A percentile compares a stretch with the other conserved stretches of the same genome.
phyloP scores from a whole-genome alignment of 805 yeast species.

The Tetrapisispora pingtungensis region DNA sequence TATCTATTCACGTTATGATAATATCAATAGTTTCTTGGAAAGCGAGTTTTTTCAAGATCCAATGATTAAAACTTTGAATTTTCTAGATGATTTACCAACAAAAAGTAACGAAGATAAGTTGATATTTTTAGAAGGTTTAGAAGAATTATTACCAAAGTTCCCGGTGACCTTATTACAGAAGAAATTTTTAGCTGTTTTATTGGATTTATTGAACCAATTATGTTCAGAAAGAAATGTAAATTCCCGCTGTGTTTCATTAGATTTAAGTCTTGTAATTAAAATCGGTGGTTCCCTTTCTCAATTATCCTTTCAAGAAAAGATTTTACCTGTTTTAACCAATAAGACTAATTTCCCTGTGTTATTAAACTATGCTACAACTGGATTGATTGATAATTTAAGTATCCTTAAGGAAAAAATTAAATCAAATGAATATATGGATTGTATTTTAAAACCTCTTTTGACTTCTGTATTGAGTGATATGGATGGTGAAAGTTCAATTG shows the following conservation, averaged over 20 bases:
- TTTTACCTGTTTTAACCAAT: slow-evolving; percentile 36
- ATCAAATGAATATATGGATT: slow-evolving; percentile 38
- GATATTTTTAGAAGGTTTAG: slow-evolving; percentile 57
- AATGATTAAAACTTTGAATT: slow-evolving; percentile 66
- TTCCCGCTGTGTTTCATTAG: slow-evolving; percentile 32
- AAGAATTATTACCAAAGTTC: slow-evolving; percentile 43
- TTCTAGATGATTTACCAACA: slow-evolving; percentile 75
- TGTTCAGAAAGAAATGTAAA: slow-evolving; percentile 29
- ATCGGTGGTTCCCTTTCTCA: slow-evolving; percentile 63
- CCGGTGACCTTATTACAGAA: slow-evolving; percentile 49
- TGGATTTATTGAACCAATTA: slow-evolving; percentile 37
- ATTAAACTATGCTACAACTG: slow-evolving; percentile 22
- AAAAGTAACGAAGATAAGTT: slow-evolving; percentile 57
- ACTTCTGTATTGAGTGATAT: slow-evolving; percentile 18
- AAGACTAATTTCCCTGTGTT: slow-evolving; percentile 15
- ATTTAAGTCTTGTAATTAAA: slow-evolving; percentile 44
- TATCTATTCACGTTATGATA: slow-evolving; percentile 47
- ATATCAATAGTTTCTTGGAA: slow-evolving; percentile 45
- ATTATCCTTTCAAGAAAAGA: slow-evolving; percentile 63
- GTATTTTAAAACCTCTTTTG: slow-evolving; percentile 22
- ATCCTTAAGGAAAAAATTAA: slow-evolving; percentile 41
- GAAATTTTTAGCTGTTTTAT: slow-evolving; percentile 64
- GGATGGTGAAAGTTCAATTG: slow-evolving; percentile 15
- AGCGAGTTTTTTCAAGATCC: slow-evolving; percentile 76
- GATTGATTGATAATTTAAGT: slow-evolving; percentile 39